Conservation (phyloP, 1,284 basidiomycete genomes). For the Peniophora sp. region DNA sequence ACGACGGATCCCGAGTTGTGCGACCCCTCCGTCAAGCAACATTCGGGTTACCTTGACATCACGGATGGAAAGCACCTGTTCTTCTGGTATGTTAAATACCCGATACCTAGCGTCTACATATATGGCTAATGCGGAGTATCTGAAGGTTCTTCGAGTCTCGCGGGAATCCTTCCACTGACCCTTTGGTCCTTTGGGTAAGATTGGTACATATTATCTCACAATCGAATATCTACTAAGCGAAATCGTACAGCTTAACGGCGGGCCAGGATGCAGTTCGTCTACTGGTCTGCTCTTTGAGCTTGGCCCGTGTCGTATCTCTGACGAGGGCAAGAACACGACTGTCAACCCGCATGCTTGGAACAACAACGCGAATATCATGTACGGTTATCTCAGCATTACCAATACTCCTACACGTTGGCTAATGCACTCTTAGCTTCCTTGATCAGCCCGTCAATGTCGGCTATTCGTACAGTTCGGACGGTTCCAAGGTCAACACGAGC, state of each 20-base stretch:
- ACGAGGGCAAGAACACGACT: slow-evolving; percentile 64
- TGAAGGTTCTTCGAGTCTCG: slow-evolving; percentile 84
- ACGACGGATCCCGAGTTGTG: slow-evolving; percentile 72
- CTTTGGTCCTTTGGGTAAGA: slow-evolving; percentile 70
- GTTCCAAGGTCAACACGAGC: slow-evolving; percentile 63
- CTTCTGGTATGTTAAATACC: slow-evolving; percentile 59
- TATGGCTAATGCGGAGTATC: not conserved
- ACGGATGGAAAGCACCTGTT: slow-evolving; percentile 81
- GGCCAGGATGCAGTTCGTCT: slow-evolving; percentile 73
- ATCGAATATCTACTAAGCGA: too few species aligned
- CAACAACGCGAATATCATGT: slow-evolving; percentile 37
- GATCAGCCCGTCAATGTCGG: slow-evolving; percentile 89
- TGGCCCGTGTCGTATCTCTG: slow-evolving; percentile 71
- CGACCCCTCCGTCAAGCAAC: slow-evolving; percentile 77
- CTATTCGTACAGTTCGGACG: slow-evolving; percentile 76
- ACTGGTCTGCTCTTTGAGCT: slow-evolving; percentile 82
- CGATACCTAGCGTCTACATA: slow-evolving; percentile 1
- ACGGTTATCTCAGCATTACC: too few species aligned
- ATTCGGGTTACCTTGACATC: slow-evolving; percentile 88
- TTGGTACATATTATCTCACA: too few species aligned
- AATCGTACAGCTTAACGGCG: slow-evolving; percentile 56
- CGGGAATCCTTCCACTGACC: slow-evolving; percentile 63
- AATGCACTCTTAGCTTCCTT: slow-evolving; percentile 42
- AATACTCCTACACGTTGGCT: too few species aligned
- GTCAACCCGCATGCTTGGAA: slow-evolving; percentile 47